phyloP scores from a whole-genome alignment of 768 basidiomycete genomes.

The Lactifluus subvellereus region DNA sequence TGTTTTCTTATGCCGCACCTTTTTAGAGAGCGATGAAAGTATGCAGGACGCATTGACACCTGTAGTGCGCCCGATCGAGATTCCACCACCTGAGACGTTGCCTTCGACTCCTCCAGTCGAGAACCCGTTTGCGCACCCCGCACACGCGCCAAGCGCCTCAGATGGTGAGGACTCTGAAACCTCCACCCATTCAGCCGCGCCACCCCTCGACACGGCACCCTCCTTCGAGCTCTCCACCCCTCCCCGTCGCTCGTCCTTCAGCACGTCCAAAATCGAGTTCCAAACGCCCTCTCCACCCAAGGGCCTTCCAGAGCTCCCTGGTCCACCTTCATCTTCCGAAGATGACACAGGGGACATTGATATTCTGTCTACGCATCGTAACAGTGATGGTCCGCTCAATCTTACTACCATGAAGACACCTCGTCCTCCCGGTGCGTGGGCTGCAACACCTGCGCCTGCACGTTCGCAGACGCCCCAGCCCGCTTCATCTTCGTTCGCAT shows the following conservation, averaged over 20 bases:
- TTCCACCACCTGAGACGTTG: constrained; percentile 19
- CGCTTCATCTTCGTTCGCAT: background rate
- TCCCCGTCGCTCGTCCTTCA: constrained; percentile 39
- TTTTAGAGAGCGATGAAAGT: constrained; percentile 38
- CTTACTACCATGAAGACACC: constrained; percentile 40
- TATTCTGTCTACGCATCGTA: constrained; percentile 26
- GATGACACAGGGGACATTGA: constrained; percentile 40
- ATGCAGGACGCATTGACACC: constrained; percentile 16
- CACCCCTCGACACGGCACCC: constrained; percentile 15
- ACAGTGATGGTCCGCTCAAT: constrained; percentile 24
- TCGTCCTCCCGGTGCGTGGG: constrained; percentile 43
- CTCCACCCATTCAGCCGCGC: constrained; percentile 20
- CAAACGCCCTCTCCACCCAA: constrained; percentile 59
- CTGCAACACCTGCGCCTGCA: constrained; percentile 34
- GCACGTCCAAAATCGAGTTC: constrained; percentile 43
- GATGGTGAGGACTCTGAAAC: background rate
- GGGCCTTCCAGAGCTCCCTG: constrained; percentile 61
- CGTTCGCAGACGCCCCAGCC: constrained; percentile 21
- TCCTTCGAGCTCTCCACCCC: constrained; percentile 41
- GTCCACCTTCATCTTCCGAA: constrained; percentile 50
- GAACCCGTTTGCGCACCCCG: background rate
- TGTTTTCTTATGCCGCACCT: background rate
- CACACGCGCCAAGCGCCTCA: background rate
- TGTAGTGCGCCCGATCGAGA: constrained; percentile 16
- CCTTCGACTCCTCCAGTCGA: constrained; percentile 31